A percentile compares a stretch with the other conserved stretches of the same genome.
Conservation (phyloP, 345 rosid species). For the Mercurialis annua region DNA sequence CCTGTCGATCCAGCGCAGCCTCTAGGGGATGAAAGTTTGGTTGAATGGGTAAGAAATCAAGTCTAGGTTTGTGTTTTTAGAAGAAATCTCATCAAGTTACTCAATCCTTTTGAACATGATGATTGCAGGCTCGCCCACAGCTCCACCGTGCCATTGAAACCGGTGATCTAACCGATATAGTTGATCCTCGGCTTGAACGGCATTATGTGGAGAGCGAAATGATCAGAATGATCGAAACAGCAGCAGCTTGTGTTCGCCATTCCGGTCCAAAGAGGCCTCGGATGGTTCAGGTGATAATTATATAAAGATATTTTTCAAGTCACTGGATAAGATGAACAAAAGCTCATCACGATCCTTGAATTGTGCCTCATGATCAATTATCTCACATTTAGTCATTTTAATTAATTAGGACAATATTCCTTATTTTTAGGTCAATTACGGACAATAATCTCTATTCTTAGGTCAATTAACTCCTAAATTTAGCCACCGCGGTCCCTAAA, state of each 20-base stretch:
- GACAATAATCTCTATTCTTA: no score
- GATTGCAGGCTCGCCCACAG: conserved; percentile 71
- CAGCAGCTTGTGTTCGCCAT: conserved; percentile 94
- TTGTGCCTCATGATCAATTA: no score
- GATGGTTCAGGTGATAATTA: conserved; percentile 69
- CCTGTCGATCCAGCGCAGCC: conserved; percentile 82
- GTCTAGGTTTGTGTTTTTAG: background rate
- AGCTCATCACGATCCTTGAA: background rate
- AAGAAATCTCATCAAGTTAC: no score
- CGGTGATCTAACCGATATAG: conserved; percentile 56
- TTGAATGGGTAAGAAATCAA: conserved; percentile 79
- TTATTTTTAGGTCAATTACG: no score
- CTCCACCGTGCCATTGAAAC: conserved; percentile 72
- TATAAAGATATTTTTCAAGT: background rate
- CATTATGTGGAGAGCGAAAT: conserved; percentile 70
- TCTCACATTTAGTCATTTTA: no score
- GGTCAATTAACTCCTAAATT: no score
- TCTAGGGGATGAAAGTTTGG: conserved; percentile 94
- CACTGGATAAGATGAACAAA: background rate
- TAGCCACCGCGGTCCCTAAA: no score
- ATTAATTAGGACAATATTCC: no score
- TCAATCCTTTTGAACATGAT: background rate
- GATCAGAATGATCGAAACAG: conserved; percentile 81
- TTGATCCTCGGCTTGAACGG: conserved; percentile 69
- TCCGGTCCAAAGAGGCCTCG: conserved; percentile 90